Evolutionary conservation across 371 early-diverging fungal genomes (phyloP), one percentile per base, ranked within the genome.

Genomic region (Mucor plumbeus): DNA sequence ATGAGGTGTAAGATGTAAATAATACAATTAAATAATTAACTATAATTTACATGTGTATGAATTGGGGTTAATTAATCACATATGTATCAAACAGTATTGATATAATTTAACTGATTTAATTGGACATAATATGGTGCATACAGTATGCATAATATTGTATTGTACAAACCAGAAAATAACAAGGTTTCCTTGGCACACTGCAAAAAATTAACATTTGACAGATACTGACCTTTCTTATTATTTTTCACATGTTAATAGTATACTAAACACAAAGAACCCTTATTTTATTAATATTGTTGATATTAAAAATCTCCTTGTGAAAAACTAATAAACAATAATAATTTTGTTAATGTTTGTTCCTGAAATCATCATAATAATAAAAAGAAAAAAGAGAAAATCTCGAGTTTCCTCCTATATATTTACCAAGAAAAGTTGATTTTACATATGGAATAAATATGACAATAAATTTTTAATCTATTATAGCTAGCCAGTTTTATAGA

Each of bases 141-240:
- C n/a, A n/a, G n/a, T n/a, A 13, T 39, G 5, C 21, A 58, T 55
- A 55, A 3, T 19, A n/a, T 58, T 8, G 4, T 5, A 1, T 26
- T 5, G 7, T 55, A 35, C 35, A 44, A 1, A 0, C 14, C 33
- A 9, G 17, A 11, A 17, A 55, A 61, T 35, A 2, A 15, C 48
- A 36, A 61, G 50, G 17, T 19, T 21, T 48, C 15, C 50, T 48
- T 61, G 48, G 48, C 44, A 47, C 34, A 41, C 26, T 35, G 8
- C n/a, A 11, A 17, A 10, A 47, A 61, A 47, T 47, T 31, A 43
- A 3, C 31, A 15, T 44, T 35, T 61, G 61, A 61, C 47, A 61
- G 26, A 34, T 44, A 11, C 59, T 19, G 26, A 50, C 26, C 50
- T 50, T 48, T 21, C 10, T 48, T 17, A 19, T 34, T 2, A 13